These are phyloP conservation scores for Aspergillus steynii DNA, from an alignment of 495 filamentous ascomycete genomes.

Conservation along the genomic window DNA sequence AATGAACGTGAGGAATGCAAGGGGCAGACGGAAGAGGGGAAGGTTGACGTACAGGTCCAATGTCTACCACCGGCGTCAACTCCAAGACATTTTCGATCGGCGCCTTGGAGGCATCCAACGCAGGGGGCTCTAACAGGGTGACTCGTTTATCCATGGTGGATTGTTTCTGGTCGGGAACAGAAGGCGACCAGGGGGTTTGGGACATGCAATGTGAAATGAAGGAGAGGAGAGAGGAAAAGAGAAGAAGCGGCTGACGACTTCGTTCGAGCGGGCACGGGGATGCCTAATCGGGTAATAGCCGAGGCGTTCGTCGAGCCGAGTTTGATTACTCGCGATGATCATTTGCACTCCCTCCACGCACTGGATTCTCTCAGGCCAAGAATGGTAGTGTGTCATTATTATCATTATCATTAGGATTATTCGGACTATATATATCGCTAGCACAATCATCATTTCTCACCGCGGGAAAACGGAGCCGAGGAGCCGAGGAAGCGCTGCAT, in stretches of 20 bases:
- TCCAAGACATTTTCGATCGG: constrained; percentile 87
- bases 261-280: constrained; percentile 12
- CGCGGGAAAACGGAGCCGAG: not conserved
- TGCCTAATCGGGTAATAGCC: constrained; percentile 25
- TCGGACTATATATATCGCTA: not conserved
- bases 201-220: not conserved
- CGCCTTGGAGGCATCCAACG: constrained; percentile 68
- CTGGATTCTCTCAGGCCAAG: not conserved
- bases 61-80: constrained; percentile 73
- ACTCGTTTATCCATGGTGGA: constrained; percentile 34
- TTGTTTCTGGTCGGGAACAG: not conserved
- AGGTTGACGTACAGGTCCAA: constrained; percentile 66
- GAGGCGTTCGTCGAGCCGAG: constrained; percentile 15
- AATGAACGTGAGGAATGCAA: constrained; percentile 1
- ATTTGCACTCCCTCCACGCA: not conserved
- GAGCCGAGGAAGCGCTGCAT: not conserved
- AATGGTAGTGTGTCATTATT: not conserved
- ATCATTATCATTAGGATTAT: not conserved
- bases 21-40: not conserved
- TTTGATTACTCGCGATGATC: not conserved
- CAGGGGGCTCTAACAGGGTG: constrained; percentile 79
- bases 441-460: not conserved
- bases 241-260: constrained; percentile 3
- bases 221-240: constrained; percentile 1
- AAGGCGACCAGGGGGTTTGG: not conserved